Evolutionary conservation across 768 basidiomycete genomes (phyloP), one percentile per base, ranked within the genome.

Genomic region (Albatrellus ellisii): DNA sequence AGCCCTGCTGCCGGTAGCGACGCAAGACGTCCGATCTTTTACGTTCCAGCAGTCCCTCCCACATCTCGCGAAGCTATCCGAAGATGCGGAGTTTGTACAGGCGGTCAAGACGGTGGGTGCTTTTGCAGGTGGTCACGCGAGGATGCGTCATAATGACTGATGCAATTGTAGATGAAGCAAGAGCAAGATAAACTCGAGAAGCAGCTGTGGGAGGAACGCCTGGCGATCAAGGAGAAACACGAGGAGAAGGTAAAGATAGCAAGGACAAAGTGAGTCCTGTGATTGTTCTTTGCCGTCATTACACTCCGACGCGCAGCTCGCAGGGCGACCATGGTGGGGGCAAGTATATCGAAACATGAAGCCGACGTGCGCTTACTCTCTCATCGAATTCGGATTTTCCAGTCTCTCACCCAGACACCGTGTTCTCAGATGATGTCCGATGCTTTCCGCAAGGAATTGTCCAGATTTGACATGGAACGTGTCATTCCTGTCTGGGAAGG

Each of bases 401-500:
- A 48, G 22, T 26, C n/a, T n/a, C n/a, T n/a, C n/a, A n/a, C n/a
- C n/a, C n/a, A n/a, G n/a, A n/a, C n/a, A n/a, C n/a, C n/a, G 14
- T 36, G 31, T 17, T 12, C 33, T 25, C 56, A 90, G 87, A 75
- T 68, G 67, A 61, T 88, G 50, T 69, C 72, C 36, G 70, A 70
- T 36, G 69, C 70, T 18, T 77, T 79, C 60, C 72, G 69, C 45
- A 72, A 65, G 49, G 85, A 86, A 46, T 56, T 88, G 27, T 61
- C 57, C 28, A 71, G 66, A 47, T 87, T 87, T 54, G 86, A 88
- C 54, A 52, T 52, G n/a, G 75, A 85, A 39, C 68, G 79, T 27
- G 79, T 67, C 8, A 57, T 88, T 5, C 65, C 75, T 2, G 79
- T 82, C 7, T 90, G 85, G 83, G 85, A 85, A 52, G 72, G 70